These are phyloP conservation scores for Sphenostylis stenocarpa DNA, from an alignment of 306 rosid genomes.

Conservation along the genomic window DNA sequence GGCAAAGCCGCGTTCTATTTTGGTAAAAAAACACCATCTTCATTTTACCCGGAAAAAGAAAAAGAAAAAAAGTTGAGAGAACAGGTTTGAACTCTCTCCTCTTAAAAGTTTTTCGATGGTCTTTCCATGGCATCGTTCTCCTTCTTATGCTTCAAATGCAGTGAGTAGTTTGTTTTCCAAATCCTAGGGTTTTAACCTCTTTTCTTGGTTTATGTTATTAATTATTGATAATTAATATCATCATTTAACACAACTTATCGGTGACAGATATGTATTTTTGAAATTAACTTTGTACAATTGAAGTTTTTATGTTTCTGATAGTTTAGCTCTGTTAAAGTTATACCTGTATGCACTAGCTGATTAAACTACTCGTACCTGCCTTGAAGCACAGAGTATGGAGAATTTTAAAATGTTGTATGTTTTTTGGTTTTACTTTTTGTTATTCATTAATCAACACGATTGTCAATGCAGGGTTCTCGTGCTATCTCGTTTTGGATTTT, in stretches of 20 bases:
- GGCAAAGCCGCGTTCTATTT: conserved; percentile 19
- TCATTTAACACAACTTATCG: background rate
- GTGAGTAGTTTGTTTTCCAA: background rate
- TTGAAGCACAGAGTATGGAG: background rate
- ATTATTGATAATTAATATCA: background rate
- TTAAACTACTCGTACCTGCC: conserved; percentile 11
- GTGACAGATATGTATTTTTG: background rate
- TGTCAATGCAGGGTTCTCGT: conserved; percentile 39
- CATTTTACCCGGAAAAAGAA: conserved; percentile 23
- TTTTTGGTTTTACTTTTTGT: background rate
- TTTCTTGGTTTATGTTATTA: background rate
- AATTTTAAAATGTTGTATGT: background rate
- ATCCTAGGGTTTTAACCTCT: conserved; percentile 43
- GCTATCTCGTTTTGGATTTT: conserved; percentile 26
- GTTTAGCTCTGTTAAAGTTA: background rate
- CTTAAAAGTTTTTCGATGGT: too few relatives aligned
- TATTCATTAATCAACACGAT: background rate
- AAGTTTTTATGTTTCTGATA: conserved; percentile 2
- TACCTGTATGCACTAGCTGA: background rate
- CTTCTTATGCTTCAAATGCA: background rate
- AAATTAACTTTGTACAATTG: background rate
- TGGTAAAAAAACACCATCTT: conserved; percentile 37
- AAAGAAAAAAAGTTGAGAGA: conserved; percentile 15
- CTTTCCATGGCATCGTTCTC: background rate
- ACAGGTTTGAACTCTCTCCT: conserved; percentile 45